Base-by-base conservation (phyloP, 345 rosid genomes). In the Pistacia vera region DNA sequence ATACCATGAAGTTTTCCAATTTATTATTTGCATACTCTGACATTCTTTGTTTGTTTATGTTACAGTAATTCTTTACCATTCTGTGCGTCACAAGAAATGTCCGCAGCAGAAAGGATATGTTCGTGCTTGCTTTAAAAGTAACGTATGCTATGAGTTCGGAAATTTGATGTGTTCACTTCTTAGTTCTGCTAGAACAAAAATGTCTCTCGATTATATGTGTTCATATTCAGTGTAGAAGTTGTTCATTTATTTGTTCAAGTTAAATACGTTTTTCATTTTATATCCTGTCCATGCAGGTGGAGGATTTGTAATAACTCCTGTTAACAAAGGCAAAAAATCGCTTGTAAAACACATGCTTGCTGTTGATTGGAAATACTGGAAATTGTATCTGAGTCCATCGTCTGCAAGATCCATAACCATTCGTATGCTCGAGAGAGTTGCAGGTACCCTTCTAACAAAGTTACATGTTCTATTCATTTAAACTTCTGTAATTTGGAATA, bases 71-170 rank as follows among this genome's bases (percentile, higher is more conserved):
- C 88, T 92, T 46, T 96, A 85, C 85, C 97, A 96, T 82, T 96
- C 99, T 3, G 94, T 92, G 63, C 80, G 81, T 75, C 97, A 95
- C 89, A 87, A 91, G 84, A 86, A 90, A 68, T 90, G 98, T 70
- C 90, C 87, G 6, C 89, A 86, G 6, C 88, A 79, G 75, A 86
- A 64, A n/a, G 97, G 97, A 73, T 93, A 91, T n/a, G 85, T 91
- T 63, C 97, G 97, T 13, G 98, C 97, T 79, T 88, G 85, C 79
- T 88, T 95, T 82, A 95, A 95, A 90, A 91, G 97, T 95, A 95
- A 87, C 75, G 81, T 81, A 72, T 77, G 75, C 87, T 88, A 84
- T 82, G 75, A 58, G 11, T 67, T 64, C 59, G 30, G 54, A 61
- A 71, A 11, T 78, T 76, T 73, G 18, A 65, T 3, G 52, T 30